Base-by-base conservation (phyloP, 164 flowering plant species). In the Cinnamomum chago region DNA sequence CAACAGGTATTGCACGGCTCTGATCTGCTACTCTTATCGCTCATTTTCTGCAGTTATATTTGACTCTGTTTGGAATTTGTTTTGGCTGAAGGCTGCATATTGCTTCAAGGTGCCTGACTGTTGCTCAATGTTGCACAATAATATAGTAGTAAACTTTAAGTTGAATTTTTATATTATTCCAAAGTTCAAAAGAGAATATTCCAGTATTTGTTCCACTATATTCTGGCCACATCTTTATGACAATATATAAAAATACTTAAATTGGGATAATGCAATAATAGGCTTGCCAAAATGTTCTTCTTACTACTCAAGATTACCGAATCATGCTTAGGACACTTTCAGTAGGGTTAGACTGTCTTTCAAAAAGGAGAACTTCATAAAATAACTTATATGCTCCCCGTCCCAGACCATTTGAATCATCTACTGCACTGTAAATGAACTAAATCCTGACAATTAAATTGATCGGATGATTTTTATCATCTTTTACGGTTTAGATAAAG, bases 1-100 rank as follows among this genome's bases (percentile, higher is more conserved):
- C 85, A 84, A 87, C 88, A 93, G 96, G 98, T 93, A 87, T 13
- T 40, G 14, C 20, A 13, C 5, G 33, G 64, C 58, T 28, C 52
- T 47, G 27, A 14, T 23, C 6, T 23, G 47, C 17, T 15, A 20
- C 58, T 14, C 47, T 51, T 30, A 10, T 72, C 58, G 2, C 5
- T 6, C 52, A n/a, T 23, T 58, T 33, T 68, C 50, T 72, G 50
- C 50, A 35, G 33, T 79, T 40, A 27, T n/a, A 47, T 3, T 3
- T 67, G 22, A 30, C 47, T 28, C 13, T 62, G 28, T 15, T 25
- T 18, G 14, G 25, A 22, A 13, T 24, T 70, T n/a, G 23, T 69
- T 75, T 28, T 24, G n/a, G 47, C 7, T 13, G 28, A 20, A 20
- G 23, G 40, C 33, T 67, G 69, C 10, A 28, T 30, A 5, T 14